Evolutionary conservation across 257 asterid genomes (phyloP).

Genomic region (Petunia axillaris): DNA sequence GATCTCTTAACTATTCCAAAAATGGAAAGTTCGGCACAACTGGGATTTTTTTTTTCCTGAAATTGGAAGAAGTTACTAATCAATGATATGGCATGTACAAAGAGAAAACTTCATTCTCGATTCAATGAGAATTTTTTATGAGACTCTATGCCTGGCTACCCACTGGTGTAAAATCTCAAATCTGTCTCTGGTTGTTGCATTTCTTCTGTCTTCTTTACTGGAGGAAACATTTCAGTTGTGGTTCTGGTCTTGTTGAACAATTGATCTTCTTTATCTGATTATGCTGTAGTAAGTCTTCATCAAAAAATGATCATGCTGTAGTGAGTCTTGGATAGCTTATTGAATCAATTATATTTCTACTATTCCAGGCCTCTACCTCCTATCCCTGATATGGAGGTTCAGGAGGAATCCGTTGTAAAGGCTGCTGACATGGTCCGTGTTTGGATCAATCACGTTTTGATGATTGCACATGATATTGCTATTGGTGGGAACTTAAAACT

Average conservation of each 20-base stretch:
- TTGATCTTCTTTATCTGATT: not conserved
- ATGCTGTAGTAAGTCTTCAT: not conserved
- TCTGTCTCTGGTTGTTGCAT: conserved; percentile 19
- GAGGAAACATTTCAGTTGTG: not conserved
- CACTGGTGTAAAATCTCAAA: not conserved
- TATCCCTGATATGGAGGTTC: conserved; percentile 77
- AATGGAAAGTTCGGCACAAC: too few species aligned
- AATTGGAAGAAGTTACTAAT: too few species aligned
- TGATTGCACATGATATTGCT: conserved; percentile 74
- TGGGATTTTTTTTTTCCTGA: too few species aligned
- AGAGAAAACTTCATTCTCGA: too few species aligned
- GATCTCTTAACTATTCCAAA: too few species aligned
- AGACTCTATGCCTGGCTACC: too few species aligned
- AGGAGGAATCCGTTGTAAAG: conserved; percentile 67
- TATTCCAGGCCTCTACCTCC: conserved; percentile 91
- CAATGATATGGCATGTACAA: too few species aligned
- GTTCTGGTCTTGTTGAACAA: not conserved
- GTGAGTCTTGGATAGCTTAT: conserved; percentile 14
- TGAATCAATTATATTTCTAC: not conserved
- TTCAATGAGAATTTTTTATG: too few species aligned
- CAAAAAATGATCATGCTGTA: too few species aligned
- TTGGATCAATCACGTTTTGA: conserved; percentile 64
- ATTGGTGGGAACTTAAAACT: conserved; percentile 67
- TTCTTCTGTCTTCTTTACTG: not conserved
- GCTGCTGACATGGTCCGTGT: conserved; percentile 76